Evolutionary conservation across 768 basidiomycete species (phyloP), one percentile per base, ranked within the genome.

Genomic region (Suillus americanus): DNA sequence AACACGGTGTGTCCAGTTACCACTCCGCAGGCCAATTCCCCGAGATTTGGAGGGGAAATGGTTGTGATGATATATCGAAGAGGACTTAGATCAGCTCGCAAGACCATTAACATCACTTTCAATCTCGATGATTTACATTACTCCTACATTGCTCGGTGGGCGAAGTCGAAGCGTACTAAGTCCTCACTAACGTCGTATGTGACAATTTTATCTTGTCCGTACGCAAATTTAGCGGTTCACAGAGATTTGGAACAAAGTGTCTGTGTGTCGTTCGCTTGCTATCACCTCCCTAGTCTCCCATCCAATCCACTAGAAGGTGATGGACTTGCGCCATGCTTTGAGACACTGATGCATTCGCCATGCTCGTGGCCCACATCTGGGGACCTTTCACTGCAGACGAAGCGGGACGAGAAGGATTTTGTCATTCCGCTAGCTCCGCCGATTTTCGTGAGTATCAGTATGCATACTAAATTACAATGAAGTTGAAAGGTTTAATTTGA

Each of bases 191-290:
- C 66, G 82, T 82, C 67, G 83, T 82, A 66, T 30, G 80, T 79
- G 33, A 13, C 33, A 25, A 60, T 59, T 18, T 63, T 53, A 18
- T 8, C 40, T 14, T 38, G 28, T 30, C 25, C 12, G 20, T 30
- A 35, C 63, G 30, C 28, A 48, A 40, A 43, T 53, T 35, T 20
- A 66, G 38, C 40, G 13, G 54, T 53, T 65, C 10, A 46, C 51
- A 82, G 82, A 25, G 72, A 79, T 50, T 60, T 81, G 25, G 53
- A 69, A 40, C 62, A 69, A 18, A 79, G 78, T 40, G 67, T 80
- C 25, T 86, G 83, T 61, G 64, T 84, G 30, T 82, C 83, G 3
- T 68, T 86, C 37, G 80, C 74, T 8, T 84, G 82, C 59, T 86
- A 82, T 73, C 73, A 70, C 35, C 74, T 73, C 50, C 64, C 68